These are phyloP conservation scores for Eucalyptus sideroxylon DNA, from an alignment of 345 rosid genomes.

Conservation along the genomic window DNA sequence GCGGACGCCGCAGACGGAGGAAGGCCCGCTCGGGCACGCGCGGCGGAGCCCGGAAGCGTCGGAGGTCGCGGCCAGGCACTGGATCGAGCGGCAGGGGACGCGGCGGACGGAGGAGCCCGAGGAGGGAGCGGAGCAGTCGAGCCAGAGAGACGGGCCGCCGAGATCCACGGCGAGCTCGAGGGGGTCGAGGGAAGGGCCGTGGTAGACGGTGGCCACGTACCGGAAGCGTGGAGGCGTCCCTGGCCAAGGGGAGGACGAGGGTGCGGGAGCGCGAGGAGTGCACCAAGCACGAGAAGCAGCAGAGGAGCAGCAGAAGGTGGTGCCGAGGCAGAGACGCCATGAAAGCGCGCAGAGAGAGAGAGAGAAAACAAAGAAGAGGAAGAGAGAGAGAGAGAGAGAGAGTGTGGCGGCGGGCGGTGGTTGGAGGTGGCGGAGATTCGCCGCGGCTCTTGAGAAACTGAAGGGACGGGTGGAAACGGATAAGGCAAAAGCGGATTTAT, in stretches of 20 bases:
- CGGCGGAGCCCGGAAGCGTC: background rate
- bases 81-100: constrained; percentile 41
- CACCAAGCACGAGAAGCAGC: constrained; percentile 1
- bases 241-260: constrained; percentile 24
- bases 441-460: background rate
- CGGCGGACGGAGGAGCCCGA: constrained; percentile 13
- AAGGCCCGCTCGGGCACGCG: background rate
- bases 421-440: background rate
- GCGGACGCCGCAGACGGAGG: constrained; percentile 20
- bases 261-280: background rate
- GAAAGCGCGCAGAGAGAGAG: background rate
- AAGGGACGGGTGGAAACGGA: background rate
- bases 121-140: constrained; percentile 23
- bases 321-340: constrained; percentile 14
- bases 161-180: constrained; percentile 48
- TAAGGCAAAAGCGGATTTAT: background rate
- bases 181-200: constrained; percentile 10
- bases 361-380: background rate
- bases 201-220: constrained; percentile 37
- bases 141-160: constrained; percentile 38
- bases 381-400: no score
- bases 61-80: constrained; percentile 24
- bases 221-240: constrained; percentile 50
- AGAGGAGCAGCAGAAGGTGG: background rate
- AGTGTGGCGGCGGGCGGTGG: background rate